Evolutionary conservation across 2,329 filamentous ascomycete species (phyloP).

Genomic region (Botrytis hyacinthi): DNA sequence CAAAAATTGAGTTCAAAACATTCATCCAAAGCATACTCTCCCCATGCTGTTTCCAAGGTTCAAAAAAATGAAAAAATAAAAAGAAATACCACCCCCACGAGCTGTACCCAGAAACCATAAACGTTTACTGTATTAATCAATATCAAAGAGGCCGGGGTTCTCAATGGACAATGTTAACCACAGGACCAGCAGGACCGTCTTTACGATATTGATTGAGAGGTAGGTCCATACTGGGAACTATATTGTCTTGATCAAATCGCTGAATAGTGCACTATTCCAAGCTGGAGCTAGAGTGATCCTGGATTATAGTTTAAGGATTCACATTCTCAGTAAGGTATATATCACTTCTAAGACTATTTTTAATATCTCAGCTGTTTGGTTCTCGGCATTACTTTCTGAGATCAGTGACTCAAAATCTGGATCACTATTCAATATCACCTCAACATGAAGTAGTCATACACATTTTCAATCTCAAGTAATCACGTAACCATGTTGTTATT

Average conservation of each 20-base stretch:
- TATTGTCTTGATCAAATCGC: not conserved
- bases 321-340: not conserved
- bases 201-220: not conserved
- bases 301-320: not conserved
- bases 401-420: rapidly evolving
- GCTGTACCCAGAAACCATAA: not conserved
- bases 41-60: no score
- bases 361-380: rapidly evolving
- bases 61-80: no score
- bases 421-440: not conserved
- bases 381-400: not conserved
- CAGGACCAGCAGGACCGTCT: not conserved
- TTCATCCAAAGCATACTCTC: not conserved
- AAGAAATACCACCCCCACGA: no score
- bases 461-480: not conserved
- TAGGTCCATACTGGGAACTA: no score
- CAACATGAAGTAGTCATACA: not conserved
- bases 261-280: not conserved
- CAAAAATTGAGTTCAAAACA: not conserved
- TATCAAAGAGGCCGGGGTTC: not conserved
- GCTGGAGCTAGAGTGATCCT: not conserved
- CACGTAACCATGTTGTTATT: not conserved
- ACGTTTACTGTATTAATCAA: not conserved
- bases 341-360: not conserved
- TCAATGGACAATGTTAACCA: not conserved